phyloP scores from a whole-genome alignment of 805 yeast genomes.

The Candida endomychidarum region DNA sequence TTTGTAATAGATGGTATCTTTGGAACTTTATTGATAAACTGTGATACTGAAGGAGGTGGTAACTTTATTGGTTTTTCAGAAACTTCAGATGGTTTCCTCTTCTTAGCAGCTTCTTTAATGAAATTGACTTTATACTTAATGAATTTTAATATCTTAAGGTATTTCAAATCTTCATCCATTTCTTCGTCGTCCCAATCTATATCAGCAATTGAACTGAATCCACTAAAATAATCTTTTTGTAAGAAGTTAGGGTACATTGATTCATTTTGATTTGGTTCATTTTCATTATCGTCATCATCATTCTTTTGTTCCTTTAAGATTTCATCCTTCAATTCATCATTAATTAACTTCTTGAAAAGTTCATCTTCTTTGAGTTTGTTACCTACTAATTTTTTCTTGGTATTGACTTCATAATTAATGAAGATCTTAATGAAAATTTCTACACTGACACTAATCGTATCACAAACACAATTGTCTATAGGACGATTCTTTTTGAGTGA shows the following conservation, averaged over 20 bases:
- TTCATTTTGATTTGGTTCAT: constrained; percentile 16
- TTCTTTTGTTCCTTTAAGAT: constrained; percentile 30
- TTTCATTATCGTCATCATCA: constrained; percentile 31
- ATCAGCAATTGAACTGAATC: constrained; percentile 17
- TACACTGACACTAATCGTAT: constrained; percentile 25
- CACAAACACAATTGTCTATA: constrained; percentile 16
- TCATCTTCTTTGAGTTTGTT: constrained; percentile 33
- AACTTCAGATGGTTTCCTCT: constrained; percentile 1
- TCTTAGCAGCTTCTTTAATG: constrained; percentile 12
- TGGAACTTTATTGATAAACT: constrained; percentile 12
- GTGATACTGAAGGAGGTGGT: constrained; percentile 13
- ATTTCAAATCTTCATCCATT: constrained; percentile 47
- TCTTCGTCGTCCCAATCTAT: constrained; percentile 51
- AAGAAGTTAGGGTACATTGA: constrained; percentile 25
- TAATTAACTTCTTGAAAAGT: constrained; percentile 36
- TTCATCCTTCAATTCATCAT: constrained; percentile 40
- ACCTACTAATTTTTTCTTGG: constrained; percentile 15
- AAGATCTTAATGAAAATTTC: constrained; percentile 37
- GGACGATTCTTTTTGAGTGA: constrained; percentile 26
- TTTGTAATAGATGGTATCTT: constrained; percentile 18
- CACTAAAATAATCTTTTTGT: constrained; percentile 14
- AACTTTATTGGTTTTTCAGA: constrained; percentile 1
- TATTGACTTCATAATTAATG: constrained; percentile 36
- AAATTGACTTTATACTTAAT: constrained; percentile 35
- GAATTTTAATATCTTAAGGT: constrained; percentile 41